Evolutionary conservation across 805 yeast genomes (phyloP), one percentile per base, ranked within the genome.

Genomic region (Metschnikowia lunata): DNA sequence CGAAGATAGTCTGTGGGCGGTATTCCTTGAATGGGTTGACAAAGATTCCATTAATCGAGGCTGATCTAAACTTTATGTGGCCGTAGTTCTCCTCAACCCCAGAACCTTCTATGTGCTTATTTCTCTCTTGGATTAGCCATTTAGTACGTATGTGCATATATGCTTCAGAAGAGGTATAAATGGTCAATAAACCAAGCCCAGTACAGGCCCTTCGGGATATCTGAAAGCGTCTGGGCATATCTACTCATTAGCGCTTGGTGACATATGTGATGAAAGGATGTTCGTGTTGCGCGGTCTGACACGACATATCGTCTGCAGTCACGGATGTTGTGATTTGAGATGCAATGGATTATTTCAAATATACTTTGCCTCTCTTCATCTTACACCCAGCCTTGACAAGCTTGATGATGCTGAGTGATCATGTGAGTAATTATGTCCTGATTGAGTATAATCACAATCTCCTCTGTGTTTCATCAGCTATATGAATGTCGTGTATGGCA

Each of bases 21-120:
- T 91, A 91, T 59, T 91, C 97, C 13, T 76, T 75, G 60, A 91
- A 91, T 2, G 98, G 98, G 57, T 91, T 91, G 46, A 88, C 93
- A 65, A 79, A 91, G 54, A 89, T 71, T 8, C 97, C 97, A 14
- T 77, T 75, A 1, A 88, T 62, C 1, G 62, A 63, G 6, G 68
- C 71, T n/a, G 71, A 65, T 40, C 49, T 57, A 55, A 65, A 71
- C 47, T 57, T 61, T 31, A 28, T 13, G 11, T 28, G 32, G 7
- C 37, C 43, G 26, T 39, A 32, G 8, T 29, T n/a, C 14, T 35
- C 42, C 4, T 13, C 23, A 5, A 10, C 31, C 5, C 34, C 37
- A 11, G 36, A 14, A n/a, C 18, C 32, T 14, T 36, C 43, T 37
- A 39, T 34, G n/a, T 23, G 14, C 10, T 18, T 42, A 18, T 18